Evolutionary conservation across 768 basidiomycete species (phyloP).

Genomic region (Collybia sp.): DNA sequence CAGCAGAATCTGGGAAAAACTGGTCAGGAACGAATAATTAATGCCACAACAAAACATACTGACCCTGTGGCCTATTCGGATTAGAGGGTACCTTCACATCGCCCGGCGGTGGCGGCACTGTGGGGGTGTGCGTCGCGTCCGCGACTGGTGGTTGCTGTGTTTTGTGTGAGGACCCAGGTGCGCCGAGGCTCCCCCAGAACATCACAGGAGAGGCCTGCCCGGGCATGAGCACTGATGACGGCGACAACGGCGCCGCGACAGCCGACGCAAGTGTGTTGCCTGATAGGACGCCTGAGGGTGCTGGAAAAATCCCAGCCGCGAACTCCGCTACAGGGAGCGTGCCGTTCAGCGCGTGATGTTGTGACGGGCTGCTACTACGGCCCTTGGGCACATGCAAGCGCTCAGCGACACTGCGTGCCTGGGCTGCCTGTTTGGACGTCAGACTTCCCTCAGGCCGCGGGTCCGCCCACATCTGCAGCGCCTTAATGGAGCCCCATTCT

Average conservation of each 20-base stretch:
- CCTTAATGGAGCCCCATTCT: constrained; percentile 99
- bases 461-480: constrained; percentile 89
- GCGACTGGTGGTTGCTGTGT: background rate
- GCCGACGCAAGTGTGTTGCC: background rate
- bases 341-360: constrained; percentile 7
- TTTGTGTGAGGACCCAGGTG: background rate
- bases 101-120: constrained; percentile 3
- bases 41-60: background rate
- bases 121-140: background rate
- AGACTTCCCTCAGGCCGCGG: constrained; percentile 53
- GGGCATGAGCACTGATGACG: constrained; percentile 9
- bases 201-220: constrained; percentile 9
- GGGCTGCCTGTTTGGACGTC: constrained; percentile 32
- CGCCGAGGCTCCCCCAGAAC: constrained; percentile 7
- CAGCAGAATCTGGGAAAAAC: background rate
- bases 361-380: constrained; percentile 24
- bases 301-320: background rate
- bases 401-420: constrained; percentile 41
- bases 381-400: constrained; percentile 38
- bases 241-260: constrained; percentile 3
- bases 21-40: background rate
- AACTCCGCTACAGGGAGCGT: background rate
- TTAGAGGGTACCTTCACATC: background rate
- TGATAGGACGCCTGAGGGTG: constrained; percentile 1
- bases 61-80: background rate